Evolutionary conservation across 129 eudicot species (phyloP).

Genomic region (Flaveria bidentis): DNA sequence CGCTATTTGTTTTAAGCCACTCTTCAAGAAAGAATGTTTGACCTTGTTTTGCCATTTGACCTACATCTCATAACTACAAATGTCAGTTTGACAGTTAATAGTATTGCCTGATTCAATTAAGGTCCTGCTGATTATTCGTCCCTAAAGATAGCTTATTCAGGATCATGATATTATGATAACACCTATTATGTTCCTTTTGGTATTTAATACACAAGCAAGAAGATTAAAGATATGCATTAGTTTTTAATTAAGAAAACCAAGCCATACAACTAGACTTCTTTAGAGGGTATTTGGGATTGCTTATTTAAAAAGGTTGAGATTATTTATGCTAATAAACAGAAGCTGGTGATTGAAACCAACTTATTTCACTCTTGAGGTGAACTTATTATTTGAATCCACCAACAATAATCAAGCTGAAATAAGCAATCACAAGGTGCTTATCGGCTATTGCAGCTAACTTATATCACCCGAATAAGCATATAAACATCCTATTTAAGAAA

Average conservation of each 20-base stretch:
- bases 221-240: neutral
- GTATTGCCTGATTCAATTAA: neutral
- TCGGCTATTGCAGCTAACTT: neutral
- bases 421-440: too few species aligned
- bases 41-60: conserved; percentile 65
- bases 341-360: neutral
- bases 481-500: too few species aligned
- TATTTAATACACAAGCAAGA: neutral
- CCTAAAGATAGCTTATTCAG: neutral
- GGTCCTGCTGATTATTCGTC: neutral
- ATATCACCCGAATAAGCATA: neutral
- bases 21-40: conserved; percentile 80
- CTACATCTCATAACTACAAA: conserved; percentile 3
- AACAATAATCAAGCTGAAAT: neutral
- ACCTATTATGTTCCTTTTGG: neutral
- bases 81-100: neutral
- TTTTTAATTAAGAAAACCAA: neutral
- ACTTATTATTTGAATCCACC: neutral
- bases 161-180: neutral
- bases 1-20: conserved; percentile 58
- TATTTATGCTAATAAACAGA: neutral
- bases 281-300: neutral
- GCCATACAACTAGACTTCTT: neutral
- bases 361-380: neutral
- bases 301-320: neutral